phyloP scores from a whole-genome alignment of 768 basidiomycete species.

The Phlegmacium glaucopus region DNA sequence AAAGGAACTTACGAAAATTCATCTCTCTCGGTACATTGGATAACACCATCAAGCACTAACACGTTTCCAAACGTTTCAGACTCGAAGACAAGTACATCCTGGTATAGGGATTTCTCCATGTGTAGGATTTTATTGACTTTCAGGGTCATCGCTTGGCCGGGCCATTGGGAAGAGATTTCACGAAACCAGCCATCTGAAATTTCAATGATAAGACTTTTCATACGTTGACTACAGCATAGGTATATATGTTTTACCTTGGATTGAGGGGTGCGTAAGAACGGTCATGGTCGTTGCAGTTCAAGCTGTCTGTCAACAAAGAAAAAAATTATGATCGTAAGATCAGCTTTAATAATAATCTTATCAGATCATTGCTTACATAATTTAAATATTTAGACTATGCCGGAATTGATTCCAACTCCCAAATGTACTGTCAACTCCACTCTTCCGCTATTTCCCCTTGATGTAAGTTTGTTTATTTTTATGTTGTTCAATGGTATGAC shows the following conservation, averaged over 20 bases:
- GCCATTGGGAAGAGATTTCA: slow-evolving; percentile 95
- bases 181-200: slow-evolving; percentile 87
- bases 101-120: slow-evolving; percentile 87
- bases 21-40: slow-evolving; percentile 97
- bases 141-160: slow-evolving; percentile 95
- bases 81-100: slow-evolving; percentile 97
- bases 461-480: too few species aligned
- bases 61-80: slow-evolving; percentile 98
- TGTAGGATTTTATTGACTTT: slow-evolving; percentile 96
- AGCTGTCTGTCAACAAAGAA: slow-evolving; percentile 1
- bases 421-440: too few species aligned
- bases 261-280: slow-evolving; percentile 53
- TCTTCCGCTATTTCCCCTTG: too few species aligned
- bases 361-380: too few species aligned
- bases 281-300: slow-evolving; percentile 36
- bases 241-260: slow-evolving; percentile 37
- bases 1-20: slow-evolving; percentile 91
- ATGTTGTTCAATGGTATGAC: too few species aligned
- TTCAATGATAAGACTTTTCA: too few species aligned
- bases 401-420: too few species aligned
- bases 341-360: too few species aligned
- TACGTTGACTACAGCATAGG: too few species aligned
- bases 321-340: slow-evolving; percentile 19
- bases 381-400: too few species aligned
- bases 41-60: slow-evolving; percentile 89